Base-by-base conservation (phyloP, 352 stramenopile species). In the Phytophthora ramorum region DNA sequence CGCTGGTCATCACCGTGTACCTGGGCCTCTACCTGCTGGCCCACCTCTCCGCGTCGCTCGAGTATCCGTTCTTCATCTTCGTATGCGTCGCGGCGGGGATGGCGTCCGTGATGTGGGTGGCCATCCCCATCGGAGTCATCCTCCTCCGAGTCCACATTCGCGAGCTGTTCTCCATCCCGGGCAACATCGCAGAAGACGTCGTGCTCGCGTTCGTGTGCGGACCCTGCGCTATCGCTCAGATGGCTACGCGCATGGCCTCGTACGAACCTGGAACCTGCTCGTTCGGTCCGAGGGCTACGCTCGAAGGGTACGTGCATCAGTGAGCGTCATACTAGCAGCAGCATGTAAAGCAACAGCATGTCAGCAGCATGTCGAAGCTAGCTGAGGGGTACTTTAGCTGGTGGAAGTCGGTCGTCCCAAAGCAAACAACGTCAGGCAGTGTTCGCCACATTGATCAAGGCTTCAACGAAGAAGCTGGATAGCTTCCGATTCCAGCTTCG, bases 171-270 rank as follows among this genome's bases (percentile, higher is more conserved):
- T 61, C 56, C 35, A 81, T 84, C 71, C 76, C 70, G 6, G 76
- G 76, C 22, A 68, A 46, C 10, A 66, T 61, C 35, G 35, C 63
- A 4, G 58, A 72, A 53, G 76, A 84, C 65, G 58, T 60, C 7
- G n/a, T 76, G 30, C 58, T 51, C 30, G 61, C 70, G 16, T 74
- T 78, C 35, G 30, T 73, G 13, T 82, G 73, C n/a, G 69, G 70
- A 38, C 81, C 69, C n/a, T 86, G 73, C 52, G 46, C 71, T 12
- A 72, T 85, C 40, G 70, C 70, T 34, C 78, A 83, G 52, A 75
- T 85, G 60, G 71, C 69, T 13, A 79, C 63, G 4, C 75, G 84
- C 40, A 60, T 81, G 34, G 59, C 56, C 37, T 65, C 67, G 16
- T 83, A 81, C 49, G 47, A 68, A 14, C 57, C 63, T 4, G 60